Conservation (phyloP, 192 early-diverging fungal species). For the Backusella sp. region DNA sequence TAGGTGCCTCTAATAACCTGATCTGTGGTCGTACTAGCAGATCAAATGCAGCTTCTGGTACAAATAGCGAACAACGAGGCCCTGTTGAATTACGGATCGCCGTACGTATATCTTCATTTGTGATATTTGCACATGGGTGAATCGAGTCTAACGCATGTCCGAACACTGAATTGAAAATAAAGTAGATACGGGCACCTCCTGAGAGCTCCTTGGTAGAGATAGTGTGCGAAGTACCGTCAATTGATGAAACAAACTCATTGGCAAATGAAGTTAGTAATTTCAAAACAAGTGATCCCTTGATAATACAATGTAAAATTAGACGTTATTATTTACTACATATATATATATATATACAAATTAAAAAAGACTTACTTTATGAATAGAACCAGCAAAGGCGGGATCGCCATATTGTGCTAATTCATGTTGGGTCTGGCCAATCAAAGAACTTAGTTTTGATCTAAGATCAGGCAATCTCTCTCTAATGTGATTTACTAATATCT, state of each 20-base stretch:
- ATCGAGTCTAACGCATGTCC: slow-evolving; percentile 69
- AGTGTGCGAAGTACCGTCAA: slow-evolving; percentile 65
- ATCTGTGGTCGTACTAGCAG: slow-evolving; percentile 77
- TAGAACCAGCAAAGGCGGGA: slow-evolving; percentile 40
- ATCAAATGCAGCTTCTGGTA: slow-evolving; percentile 80
- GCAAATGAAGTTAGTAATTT: slow-evolving; percentile 71
- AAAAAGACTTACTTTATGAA: slow-evolving; percentile 35
- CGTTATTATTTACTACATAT: not conserved
- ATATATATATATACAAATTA: not conserved
- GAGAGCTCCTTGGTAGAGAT: slow-evolving; percentile 69
- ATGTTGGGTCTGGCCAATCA: slow-evolving; percentile 72
- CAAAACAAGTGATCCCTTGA: slow-evolving; percentile 55
- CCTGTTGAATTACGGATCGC: slow-evolving; percentile 81
- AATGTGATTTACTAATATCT: slow-evolving; percentile 74
- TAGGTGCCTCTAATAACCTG: slow-evolving; percentile 66
- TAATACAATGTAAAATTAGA: not conserved
- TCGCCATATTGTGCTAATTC: slow-evolving; percentile 70
- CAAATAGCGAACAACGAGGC: slow-evolving; percentile 72
- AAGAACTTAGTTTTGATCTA: slow-evolving; percentile 65
- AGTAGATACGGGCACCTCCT: slow-evolving; percentile 77
- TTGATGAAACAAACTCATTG: slow-evolving; percentile 66
- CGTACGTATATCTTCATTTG: slow-evolving; percentile 69
- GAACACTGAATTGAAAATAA: slow-evolving; percentile 77
- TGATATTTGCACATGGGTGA: slow-evolving; percentile 63
- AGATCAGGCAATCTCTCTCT: slow-evolving; percentile 71